phyloP scores from a whole-genome alignment of 2,329 filamentous ascomycete genomes.

The Gyromitra esculenta region DNA sequence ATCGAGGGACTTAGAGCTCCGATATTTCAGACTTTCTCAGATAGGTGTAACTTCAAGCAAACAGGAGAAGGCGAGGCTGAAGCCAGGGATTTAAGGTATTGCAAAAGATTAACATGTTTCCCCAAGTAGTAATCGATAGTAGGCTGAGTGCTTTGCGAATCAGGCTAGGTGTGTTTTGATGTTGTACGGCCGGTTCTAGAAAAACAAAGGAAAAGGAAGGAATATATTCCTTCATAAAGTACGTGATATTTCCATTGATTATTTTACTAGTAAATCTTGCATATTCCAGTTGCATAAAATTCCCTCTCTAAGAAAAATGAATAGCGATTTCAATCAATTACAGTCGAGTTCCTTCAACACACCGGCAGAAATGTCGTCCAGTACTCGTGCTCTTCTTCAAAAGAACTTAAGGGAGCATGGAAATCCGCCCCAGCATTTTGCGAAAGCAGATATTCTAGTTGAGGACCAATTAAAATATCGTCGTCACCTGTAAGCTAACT shows the following conservation, averaged over 20 bases:
- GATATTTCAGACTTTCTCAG: constrained; percentile 8
- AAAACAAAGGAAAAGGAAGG: constrained; percentile 32
- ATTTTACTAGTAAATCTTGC: constrained; percentile 27
- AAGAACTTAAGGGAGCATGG: constrained; percentile 43
- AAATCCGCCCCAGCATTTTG: constrained; percentile 49
- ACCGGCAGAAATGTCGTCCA: constrained; percentile 41
- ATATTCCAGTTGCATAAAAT: constrained; percentile 31
- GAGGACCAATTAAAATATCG: constrained; percentile 56
- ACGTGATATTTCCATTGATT: constrained; percentile 39
- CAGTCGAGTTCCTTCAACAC: constrained; percentile 27
- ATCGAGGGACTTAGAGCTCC: constrained; percentile 1
- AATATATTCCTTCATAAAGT: constrained; percentile 44
- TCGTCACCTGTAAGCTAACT: constrained; percentile 53
- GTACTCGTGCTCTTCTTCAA: constrained; percentile 51
- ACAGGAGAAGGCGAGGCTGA: constrained; percentile 12
- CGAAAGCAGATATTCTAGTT: constrained; percentile 56
- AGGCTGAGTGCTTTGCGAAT: constrained; percentile 41
- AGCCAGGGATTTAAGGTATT: constrained; percentile 26
- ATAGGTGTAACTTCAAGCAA: constrained; percentile 22
- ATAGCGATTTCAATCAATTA: constrained; percentile 46
- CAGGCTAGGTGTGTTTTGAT: constrained; percentile 22
- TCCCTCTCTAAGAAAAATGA: constrained; percentile 44
- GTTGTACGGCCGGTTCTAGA: constrained; percentile 21
- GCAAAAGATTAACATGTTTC: constrained; percentile 11
- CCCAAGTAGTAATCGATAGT: constrained; percentile 29